Conservation (phyloP, 805 yeast species). For the Priceomyces carsonii region DNA sequence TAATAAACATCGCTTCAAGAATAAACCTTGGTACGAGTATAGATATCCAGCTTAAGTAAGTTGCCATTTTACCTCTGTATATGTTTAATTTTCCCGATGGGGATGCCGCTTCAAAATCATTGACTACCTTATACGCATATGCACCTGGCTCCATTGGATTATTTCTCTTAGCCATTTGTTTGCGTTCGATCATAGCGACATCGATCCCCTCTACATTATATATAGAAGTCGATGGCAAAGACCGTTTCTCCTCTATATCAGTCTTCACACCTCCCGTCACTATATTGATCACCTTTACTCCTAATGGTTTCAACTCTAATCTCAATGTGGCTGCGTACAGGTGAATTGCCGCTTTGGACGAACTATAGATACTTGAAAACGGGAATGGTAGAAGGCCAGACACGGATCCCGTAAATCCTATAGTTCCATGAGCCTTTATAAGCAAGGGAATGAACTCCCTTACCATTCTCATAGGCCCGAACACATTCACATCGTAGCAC, state of each 20-base stretch:
- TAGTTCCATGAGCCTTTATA: conserved; percentile 65
- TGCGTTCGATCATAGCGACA: conserved; percentile 50
- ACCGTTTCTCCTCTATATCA: conserved; percentile 65
- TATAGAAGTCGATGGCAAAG: conserved; percentile 55
- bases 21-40: conserved; percentile 48
- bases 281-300: conserved; percentile 66
- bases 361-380: conserved; percentile 62
- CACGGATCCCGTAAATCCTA: conserved; percentile 74
- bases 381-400: conserved; percentile 71
- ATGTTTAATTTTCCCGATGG: conserved; percentile 46
- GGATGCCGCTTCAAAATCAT: conserved; percentile 42
- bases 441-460: conserved; percentile 57
- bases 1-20: conserved; percentile 39
- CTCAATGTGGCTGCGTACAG: conserved; percentile 64
- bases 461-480: conserved; percentile 65
- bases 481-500: conserved; percentile 66
- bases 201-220: conserved; percentile 53
- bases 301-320: conserved; percentile 70
- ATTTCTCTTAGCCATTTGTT: conserved; percentile 58
- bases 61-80: conserved; percentile 56
- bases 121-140: conserved; percentile 58
- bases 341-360: conserved; percentile 76
- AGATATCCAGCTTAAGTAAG: conserved; percentile 32
- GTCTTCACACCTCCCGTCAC: conserved; percentile 79
- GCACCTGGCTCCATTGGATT: conserved; percentile 59